Conservation (phyloP, 805 yeast species). For the Spathaspora hagerdaliae region DNA sequence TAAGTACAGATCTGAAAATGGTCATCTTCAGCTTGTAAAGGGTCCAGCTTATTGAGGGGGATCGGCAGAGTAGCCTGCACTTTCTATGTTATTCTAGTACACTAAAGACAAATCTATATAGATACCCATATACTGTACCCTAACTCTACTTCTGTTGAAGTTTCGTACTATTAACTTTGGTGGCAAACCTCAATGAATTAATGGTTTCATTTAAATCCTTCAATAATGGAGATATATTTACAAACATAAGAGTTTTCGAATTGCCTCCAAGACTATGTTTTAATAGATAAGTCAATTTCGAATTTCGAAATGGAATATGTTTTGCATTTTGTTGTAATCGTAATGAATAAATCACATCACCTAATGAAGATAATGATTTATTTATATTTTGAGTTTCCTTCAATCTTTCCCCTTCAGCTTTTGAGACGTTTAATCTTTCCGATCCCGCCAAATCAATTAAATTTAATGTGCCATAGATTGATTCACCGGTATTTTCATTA, state of each 20-base stretch:
- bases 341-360: constrained; percentile 81
- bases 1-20: too few species aligned
- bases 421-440: constrained; percentile 73
- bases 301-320: constrained; percentile 67
- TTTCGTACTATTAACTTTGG: constrained; percentile 65
- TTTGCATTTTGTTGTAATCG: constrained; percentile 28
- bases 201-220: constrained; percentile 70
- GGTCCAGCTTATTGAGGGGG: too few species aligned
- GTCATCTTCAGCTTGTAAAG: too few species aligned
- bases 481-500: constrained; percentile 46
- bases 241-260: constrained; percentile 91
- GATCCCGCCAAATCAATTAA: constrained; percentile 93
- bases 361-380: constrained; percentile 80
- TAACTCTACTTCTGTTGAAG: constrained; percentile 1
- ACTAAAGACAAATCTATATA: too few species aligned
- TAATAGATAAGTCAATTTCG: constrained; percentile 75
- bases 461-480: constrained; percentile 60
- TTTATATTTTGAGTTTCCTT: constrained; percentile 88
- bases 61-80: too few species aligned
- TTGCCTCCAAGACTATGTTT: constrained; percentile 82
- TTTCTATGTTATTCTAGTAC: too few species aligned
- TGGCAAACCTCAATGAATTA: constrained; percentile 85
- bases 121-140: background rate
- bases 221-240: constrained; percentile 69
- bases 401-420: constrained; percentile 74